Base-by-base conservation (phyloP, 2,329 filamentous ascomycete genomes). In the Endoconidiophora polonica region DNA sequence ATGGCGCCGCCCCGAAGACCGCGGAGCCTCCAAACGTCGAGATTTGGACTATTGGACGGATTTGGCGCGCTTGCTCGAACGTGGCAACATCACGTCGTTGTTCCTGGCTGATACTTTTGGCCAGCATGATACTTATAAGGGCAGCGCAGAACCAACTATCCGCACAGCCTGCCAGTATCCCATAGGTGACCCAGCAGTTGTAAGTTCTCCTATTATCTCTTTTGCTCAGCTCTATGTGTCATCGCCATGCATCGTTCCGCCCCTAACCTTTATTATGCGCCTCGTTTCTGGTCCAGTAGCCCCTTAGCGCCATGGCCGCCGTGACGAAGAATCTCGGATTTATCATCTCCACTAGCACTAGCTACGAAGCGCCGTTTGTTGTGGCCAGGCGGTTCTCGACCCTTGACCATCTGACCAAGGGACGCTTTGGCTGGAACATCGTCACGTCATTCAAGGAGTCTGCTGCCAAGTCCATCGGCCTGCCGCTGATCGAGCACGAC, bases 51-150 rank as follows among this genome's bases (percentile, higher is more conserved):
- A 81, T 57, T 82, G 77, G 77, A 73, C 76, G 22, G 68, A 81
- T 18, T 64, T 82, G 0, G 78, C 78, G 6, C 74, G 79, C 53
- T 59, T 81, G 0, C 65, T 81, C 1, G 78, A 82, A 51, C 65
- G 69, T 9, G 77, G 76, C 2, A 72, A 72, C 5, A 77, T 82
- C 62, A 81, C 79, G 53, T 75, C 76, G 0, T 60, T 83, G 3
- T 81, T 81, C 58, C 66, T 83, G 3, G 79, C 79, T 0, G 79
- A 83, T 56, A 80, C 76, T 0, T 79, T 79, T 47, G 77, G 76
- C 3, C 76, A 76, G 4, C 83, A 83, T 58, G 79, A 85, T 64
- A 77, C 83, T 3, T 84, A 82, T 62, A 76, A 76, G 53, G 72
- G 77, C 7, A 62, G 61, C 0, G 62, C 66, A 3, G 69, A 72